These are phyloP conservation scores for Tillandsia fasciculata DNA, from an alignment of 176 grass and related monocot genomes.

Conservation along the genomic window DNA sequence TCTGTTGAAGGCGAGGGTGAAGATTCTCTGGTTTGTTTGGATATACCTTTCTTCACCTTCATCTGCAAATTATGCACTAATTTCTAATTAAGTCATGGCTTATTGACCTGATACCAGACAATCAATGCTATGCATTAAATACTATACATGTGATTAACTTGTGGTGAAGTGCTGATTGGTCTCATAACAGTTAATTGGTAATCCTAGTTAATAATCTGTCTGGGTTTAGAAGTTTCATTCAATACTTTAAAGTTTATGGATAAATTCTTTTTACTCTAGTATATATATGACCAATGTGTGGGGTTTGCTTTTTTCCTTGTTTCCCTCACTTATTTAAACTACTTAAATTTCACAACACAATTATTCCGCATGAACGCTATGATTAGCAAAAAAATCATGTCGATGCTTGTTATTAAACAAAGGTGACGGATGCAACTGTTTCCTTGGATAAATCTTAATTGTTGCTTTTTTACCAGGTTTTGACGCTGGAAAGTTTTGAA, in stretches of 20 bases:
- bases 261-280: not conserved
- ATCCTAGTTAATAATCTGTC: not conserved
- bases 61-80: not conserved
- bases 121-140: not conserved
- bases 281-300: not conserved
- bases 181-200: not conserved
- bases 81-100: not conserved
- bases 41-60: not conserved
- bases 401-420: too few relatives aligned
- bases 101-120: not conserved
- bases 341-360: too few relatives aligned
- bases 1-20: conserved; percentile 58
- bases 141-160: not conserved
- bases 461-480: conserved; percentile 44
- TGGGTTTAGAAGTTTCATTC: not conserved
- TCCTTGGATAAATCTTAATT: conserved; percentile 1
- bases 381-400: too few relatives aligned
- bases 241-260: not conserved
- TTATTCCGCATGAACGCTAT: too few relatives aligned
- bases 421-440: not conserved
- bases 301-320: not conserved
- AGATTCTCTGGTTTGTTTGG: conserved; percentile 62
- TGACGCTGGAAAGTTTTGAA: conserved; percentile 80
- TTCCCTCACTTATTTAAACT: not conserved
- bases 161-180: not conserved